phyloP scores from a whole-genome alignment of 225 moss, liverwort and hornwort genomes.

The Physcomitrellopsis africana region DNA sequence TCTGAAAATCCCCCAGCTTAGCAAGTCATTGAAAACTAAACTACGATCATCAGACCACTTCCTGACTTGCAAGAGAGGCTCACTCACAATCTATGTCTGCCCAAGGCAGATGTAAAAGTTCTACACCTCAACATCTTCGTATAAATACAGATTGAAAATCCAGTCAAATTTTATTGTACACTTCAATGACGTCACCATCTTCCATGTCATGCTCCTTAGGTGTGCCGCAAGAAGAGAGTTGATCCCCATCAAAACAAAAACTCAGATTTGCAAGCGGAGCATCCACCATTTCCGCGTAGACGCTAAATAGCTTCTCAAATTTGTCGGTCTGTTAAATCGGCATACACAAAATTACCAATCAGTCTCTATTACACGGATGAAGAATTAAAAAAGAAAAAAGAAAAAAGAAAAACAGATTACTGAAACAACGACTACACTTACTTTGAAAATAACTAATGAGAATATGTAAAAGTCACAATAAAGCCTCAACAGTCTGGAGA shows the following conservation, averaged over 20 bases:
- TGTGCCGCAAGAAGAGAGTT: conserved; percentile 57
- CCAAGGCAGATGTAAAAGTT: too few species aligned
- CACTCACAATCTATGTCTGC: too few species aligned
- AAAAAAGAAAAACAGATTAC: too few species aligned
- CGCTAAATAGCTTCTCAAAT: conserved; percentile 68
- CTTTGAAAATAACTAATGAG: too few species aligned
- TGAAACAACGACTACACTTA: background rate
- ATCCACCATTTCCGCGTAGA: conserved; percentile 59
- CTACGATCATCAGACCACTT: too few species aligned
- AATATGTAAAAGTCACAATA: too few species aligned
- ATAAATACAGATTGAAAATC: conserved; percentile 8
- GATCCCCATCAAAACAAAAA: conserved; percentile 75
- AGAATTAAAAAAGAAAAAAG: too few species aligned
- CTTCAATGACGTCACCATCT: conserved; percentile 82
- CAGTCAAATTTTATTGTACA: conserved; percentile 44
- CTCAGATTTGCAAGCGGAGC: conserved; percentile 49
- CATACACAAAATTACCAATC: conserved; percentile 13
- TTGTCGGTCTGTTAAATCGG: conserved; percentile 64
- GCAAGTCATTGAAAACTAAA: too few species aligned
- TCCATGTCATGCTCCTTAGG: conserved; percentile 74
- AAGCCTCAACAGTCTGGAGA: background rate
- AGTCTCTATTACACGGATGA: background rate
- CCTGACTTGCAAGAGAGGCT: too few species aligned
- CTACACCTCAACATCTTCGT: background rate
- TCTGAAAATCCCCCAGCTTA: too few species aligned